Conservation (phyloP, 2,329 filamentous ascomycete species). For the Talaromyces albobiverticillius region DNA sequence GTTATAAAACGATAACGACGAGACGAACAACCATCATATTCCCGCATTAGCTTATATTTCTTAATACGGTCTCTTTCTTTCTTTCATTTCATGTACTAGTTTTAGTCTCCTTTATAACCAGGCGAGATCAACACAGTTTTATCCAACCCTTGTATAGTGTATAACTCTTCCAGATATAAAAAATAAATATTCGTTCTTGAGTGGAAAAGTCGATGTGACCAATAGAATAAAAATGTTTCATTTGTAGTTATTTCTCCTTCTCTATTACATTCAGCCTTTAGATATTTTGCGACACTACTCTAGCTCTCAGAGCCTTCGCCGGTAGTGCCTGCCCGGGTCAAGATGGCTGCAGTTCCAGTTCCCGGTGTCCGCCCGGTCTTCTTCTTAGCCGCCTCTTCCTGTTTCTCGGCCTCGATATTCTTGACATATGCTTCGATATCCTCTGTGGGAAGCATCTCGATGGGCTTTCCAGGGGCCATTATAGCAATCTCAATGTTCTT, state of each 20-base stretch:
- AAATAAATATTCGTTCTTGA: too few relatives aligned
- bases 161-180: background rate
- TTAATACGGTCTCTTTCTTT: conserved; percentile 15
- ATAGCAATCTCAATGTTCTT: conserved; percentile 99
- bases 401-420: conserved; percentile 98
- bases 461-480: conserved; percentile 86
- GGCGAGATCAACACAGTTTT: too few relatives aligned
- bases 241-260: conserved; percentile 1
- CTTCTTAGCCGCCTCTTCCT: conserved; percentile 97
- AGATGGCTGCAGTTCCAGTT: conserved; percentile 61
- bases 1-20: conserved; percentile 14
- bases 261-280: conserved; percentile 4
- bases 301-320: conserved; percentile 32
- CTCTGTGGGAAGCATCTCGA: conserved; percentile 93
- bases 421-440: conserved; percentile 98
- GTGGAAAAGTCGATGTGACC: background rate
- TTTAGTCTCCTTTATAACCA: background rate
- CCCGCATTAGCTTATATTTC: background rate
- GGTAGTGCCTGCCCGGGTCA: conserved; percentile 57
- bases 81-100: background rate
- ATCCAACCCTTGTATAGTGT: too few relatives aligned
- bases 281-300: conserved; percentile 16
- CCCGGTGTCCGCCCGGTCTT: conserved; percentile 63
- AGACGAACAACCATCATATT: conserved; percentile 25
- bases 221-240: background rate